A percentile compares a stretch with the other conserved stretches of the same genome.
Evolutionary conservation across 352 stramenopile genomes (phyloP).

Genomic region (Globisporangium cederbergense): DNA sequence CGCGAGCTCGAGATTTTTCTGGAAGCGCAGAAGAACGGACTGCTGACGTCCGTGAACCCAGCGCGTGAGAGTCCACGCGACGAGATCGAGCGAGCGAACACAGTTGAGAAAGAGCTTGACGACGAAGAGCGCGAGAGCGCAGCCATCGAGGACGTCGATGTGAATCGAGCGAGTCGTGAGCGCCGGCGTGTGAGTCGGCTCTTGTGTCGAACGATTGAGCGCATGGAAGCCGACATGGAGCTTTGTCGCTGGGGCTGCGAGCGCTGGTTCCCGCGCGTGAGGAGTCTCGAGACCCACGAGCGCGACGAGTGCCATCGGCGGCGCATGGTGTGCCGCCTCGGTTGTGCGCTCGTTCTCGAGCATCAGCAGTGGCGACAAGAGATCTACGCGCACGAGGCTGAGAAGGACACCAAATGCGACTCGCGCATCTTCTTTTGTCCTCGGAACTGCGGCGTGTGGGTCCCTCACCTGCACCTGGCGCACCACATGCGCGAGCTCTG

Average conservation of each 20-base stretch:
- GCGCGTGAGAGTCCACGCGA: slow-evolving; percentile 21
- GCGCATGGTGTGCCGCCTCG: slow-evolving; percentile 64
- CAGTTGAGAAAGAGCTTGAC: slow-evolving; percentile 37
- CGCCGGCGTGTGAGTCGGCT: slow-evolving; percentile 57
- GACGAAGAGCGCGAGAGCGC: slow-evolving; percentile 48
- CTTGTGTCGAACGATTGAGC: slow-evolving; percentile 36
- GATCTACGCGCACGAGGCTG: slow-evolving; percentile 58
- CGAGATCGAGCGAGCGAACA: slow-evolving; percentile 43
- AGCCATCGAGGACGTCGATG: slow-evolving; percentile 43
- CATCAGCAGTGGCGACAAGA: slow-evolving; percentile 38
- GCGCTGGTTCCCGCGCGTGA: slow-evolving; percentile 40
- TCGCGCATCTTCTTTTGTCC: slow-evolving; percentile 55
- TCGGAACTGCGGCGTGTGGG: slow-evolving; percentile 66
- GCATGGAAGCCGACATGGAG: slow-evolving; percentile 28
- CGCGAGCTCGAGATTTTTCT: slow-evolving; percentile 61
- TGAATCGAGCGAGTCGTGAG: slow-evolving; percentile 32
- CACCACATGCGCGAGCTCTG: slow-evolving; percentile 60
- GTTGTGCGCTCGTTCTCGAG: slow-evolving; percentile 50
- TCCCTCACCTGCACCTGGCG: slow-evolving; percentile 39
- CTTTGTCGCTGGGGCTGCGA: slow-evolving; percentile 65
- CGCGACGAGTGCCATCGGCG: slow-evolving; percentile 50
- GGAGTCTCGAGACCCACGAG: slow-evolving; percentile 50
- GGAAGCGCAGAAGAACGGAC: slow-evolving; percentile 27
- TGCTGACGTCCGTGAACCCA: slow-evolving; percentile 40
- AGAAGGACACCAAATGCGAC: slow-evolving; percentile 34